Conservation (phyloP, 331 rosid genomes). For the Pyracantha coccinea region DNA sequence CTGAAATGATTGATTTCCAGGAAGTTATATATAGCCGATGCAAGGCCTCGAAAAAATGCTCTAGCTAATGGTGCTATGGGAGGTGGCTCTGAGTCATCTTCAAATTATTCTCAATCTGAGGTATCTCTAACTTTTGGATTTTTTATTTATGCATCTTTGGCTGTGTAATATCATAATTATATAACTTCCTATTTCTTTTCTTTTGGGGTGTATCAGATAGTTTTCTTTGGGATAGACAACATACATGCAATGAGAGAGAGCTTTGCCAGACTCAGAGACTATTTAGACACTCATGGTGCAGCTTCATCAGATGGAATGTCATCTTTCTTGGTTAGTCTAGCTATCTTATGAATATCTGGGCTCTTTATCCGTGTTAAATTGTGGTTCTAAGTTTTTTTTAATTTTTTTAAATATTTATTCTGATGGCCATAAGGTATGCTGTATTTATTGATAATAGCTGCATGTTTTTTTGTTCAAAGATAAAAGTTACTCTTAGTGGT, state of each 20-base stretch:
- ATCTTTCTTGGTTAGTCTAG: constrained; percentile 79
- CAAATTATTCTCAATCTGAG: constrained; percentile 91
- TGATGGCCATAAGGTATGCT: neutral
- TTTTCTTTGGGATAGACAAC: constrained; percentile 97
- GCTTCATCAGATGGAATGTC: constrained; percentile 97
- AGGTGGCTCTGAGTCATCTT: constrained; percentile 98
- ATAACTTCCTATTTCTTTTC: constrained; percentile 2
- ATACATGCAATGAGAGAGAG: constrained; percentile 99
- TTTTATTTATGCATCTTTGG: constrained; percentile 7
- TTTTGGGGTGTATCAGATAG: constrained; percentile 39
- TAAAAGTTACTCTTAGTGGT: neutral
- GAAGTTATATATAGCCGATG: constrained; percentile 95
- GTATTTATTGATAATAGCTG: neutral
- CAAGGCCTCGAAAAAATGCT: constrained; percentile 95
- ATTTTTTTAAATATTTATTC: neutral
- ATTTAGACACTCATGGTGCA: constrained; percentile 77
- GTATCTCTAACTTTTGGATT: constrained; percentile 35
- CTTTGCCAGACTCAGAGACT: constrained; percentile 88
- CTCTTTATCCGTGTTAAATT: neutral
- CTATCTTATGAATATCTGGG: constrained; percentile 4
- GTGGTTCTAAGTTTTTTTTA: neutral
- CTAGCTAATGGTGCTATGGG: constrained; percentile 99
- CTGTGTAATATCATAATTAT: constrained; percentile 4
- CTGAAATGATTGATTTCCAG: constrained; percentile 21
- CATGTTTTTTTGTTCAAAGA: neutral